Conservation (phyloP, 345 rosid genomes). For the Mangifera indica region DNA sequence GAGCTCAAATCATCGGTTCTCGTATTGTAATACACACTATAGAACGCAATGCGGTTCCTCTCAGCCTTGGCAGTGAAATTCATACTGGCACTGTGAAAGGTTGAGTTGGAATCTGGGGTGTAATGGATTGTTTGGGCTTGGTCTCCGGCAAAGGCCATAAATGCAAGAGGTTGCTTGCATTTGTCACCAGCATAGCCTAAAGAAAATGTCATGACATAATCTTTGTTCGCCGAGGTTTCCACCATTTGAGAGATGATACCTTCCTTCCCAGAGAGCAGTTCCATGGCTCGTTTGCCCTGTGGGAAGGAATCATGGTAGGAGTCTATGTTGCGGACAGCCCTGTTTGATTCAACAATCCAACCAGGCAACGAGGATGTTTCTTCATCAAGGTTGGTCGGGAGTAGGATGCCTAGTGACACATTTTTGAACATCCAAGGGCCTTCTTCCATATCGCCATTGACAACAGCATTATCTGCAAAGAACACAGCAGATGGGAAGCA, state of each 20-base stretch:
- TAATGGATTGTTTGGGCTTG: slow-evolving; percentile 83
- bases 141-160: slow-evolving; percentile 93
- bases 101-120: slow-evolving; percentile 66
- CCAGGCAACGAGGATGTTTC: slow-evolving; percentile 84
- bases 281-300: slow-evolving; percentile 77
- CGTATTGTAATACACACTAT: slow-evolving; percentile 87
- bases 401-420: slow-evolving; percentile 80
- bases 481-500: neutral
- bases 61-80: slow-evolving; percentile 94
- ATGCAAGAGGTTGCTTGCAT: slow-evolving; percentile 85
- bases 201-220: slow-evolving; percentile 59
- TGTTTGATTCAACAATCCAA: slow-evolving; percentile 88
- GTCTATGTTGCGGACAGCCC: slow-evolving; percentile 87
- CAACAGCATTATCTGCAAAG: slow-evolving; percentile 67
- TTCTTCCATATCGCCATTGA: slow-evolving; percentile 85
- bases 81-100: slow-evolving; percentile 52
- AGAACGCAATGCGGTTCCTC: slow-evolving; percentile 81
- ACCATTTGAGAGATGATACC: slow-evolving; percentile 96
- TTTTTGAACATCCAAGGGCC: slow-evolving; percentile 96
- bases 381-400: slow-evolving; percentile 90
- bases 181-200: slow-evolving; percentile 85
- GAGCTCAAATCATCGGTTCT: slow-evolving; percentile 97
- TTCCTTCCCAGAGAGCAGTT: slow-evolving; percentile 91
- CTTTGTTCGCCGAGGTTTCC: slow-evolving; percentile 56
- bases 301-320: slow-evolving; percentile 84